Evolutionary conservation across 192 early-diverging fungal species (phyloP), one percentile per base, ranked within the genome.

Genomic region (Coemansia sp.): DNA sequence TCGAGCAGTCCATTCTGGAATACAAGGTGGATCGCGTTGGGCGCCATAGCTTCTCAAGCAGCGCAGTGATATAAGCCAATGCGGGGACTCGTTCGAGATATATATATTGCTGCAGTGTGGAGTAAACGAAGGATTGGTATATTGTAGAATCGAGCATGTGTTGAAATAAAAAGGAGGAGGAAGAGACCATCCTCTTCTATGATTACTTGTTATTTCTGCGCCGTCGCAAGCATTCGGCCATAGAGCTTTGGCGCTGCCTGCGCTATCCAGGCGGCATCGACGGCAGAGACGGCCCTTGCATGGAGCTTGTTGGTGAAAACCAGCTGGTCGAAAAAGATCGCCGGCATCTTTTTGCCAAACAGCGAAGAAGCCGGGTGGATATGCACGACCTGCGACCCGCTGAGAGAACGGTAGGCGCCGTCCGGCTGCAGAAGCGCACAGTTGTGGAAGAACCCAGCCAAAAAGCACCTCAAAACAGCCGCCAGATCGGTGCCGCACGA

Each of bases 291-390:
- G 35, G 89, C 87, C 16, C 95, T 85, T 50, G 97, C 87, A 77
- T 97, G 97, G 55, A 93, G 85, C 52, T 86, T 88, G 23, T 90
- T 89, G 0, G 97, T 99, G 42, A 91, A 89, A 7, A 93, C 95
- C 51, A 95, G 74, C 71, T 97, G 94, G 68, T 90, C 90, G 70
- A 91, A 97, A 74, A 97, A 86, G 36, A 97, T 85, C 4, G 89
- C 86, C 36, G 89, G 86, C 0, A 82, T 70, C 39, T 89, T 90
- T 69, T 87, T 90, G 23, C 83, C 83, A 82, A 95, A 95, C 68
- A 97, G 74, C 23, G 90, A 84, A 34, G 89, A 92, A 0, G 88
- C 87, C 18, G 97, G 97, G 70, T 99, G 97, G 6, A 99, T 84
- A 66, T 88, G 84, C 2, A 95, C 93, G 9, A 66, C 81, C 75